A percentile compares a stretch with the other conserved stretches of the same genome.
These are phyloP conservation scores for Podochytrium sp. DNA, from an alignment of 192 early-diverging fungal species.

Conservation along the genomic window DNA sequence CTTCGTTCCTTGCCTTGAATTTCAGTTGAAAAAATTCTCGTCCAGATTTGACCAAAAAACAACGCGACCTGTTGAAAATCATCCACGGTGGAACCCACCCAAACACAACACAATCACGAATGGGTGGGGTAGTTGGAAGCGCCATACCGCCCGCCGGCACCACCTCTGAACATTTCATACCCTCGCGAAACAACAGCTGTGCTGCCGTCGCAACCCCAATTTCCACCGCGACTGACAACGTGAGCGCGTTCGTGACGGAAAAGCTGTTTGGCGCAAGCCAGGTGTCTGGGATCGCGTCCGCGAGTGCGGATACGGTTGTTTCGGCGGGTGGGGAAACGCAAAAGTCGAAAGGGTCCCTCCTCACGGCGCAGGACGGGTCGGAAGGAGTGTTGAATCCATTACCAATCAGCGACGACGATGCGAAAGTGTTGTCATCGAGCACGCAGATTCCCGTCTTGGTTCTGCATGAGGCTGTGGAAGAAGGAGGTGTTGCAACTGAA, in stretches of 20 bases:
- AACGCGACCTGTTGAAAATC: slow-evolving; percentile 23
- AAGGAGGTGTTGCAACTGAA: background rate
- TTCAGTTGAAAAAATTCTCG: background rate
- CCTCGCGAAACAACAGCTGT: background rate
- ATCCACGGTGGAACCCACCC: slow-evolving; percentile 12
- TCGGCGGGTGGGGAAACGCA: background rate
- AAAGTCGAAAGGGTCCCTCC: background rate
- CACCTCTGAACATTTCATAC: too few species aligned
- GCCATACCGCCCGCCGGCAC: too few species aligned
- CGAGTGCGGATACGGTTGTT: background rate
- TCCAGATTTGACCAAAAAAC: slow-evolving; percentile 32
- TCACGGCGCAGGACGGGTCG: background rate
- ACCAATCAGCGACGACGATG: background rate
- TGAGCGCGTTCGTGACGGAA: background rate
- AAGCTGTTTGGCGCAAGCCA: too few species aligned
- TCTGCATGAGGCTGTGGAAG: background rate
- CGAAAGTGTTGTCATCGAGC: background rate
- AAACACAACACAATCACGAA: background rate
- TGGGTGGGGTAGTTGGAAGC: too few species aligned
- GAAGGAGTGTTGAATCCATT: background rate
- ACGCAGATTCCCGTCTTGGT: background rate
- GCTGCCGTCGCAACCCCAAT: background rate
- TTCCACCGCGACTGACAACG: background rate
- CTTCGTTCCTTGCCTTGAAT: background rate
- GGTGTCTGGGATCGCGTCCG: background rate